Evolutionary conservation across 352 stramenopile genomes (phyloP).

Genomic region (Phytophthora parvispora): DNA sequence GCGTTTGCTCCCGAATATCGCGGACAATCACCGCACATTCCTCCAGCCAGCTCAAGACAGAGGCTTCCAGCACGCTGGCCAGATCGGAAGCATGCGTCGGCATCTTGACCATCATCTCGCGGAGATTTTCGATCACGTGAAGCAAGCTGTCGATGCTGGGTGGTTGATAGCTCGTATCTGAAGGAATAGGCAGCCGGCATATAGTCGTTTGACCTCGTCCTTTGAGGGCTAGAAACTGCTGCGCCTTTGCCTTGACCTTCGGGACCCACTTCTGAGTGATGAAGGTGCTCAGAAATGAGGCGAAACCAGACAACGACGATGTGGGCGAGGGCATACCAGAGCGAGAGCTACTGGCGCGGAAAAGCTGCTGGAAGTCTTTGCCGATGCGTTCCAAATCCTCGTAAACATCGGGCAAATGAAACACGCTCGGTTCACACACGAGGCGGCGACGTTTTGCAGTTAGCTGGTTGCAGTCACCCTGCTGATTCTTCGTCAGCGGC

Average conservation of each 20-base stretch:
- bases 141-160: slow-evolving; percentile 83
- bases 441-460: slow-evolving; percentile 24
- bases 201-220: slow-evolving; percentile 52
- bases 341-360: slow-evolving; percentile 23
- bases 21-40: slow-evolving; percentile 78
- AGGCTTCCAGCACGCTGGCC: slow-evolving; percentile 69
- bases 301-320: slow-evolving; percentile 43
- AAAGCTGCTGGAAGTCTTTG: slow-evolving; percentile 69
- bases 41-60: slow-evolving; percentile 76
- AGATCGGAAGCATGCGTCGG: slow-evolving; percentile 69
- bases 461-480: slow-evolving; percentile 36
- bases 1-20: slow-evolving; percentile 79
- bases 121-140: slow-evolving; percentile 71
- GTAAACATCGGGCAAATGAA: slow-evolving; percentile 81
- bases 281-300: slow-evolving; percentile 73
- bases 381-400: slow-evolving; percentile 72
- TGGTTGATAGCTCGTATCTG: slow-evolving; percentile 81
- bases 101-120: slow-evolving; percentile 81
- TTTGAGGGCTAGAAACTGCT: slow-evolving; percentile 73
- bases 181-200: slow-evolving; percentile 65
- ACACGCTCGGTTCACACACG: slow-evolving; percentile 81
- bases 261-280: slow-evolving; percentile 81
- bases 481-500: slow-evolving; percentile 37
- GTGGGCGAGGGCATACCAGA: slow-evolving; percentile 8
- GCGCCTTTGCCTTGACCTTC: slow-evolving; percentile 76